These are phyloP conservation scores for Leccinum subfulvum DNA, from an alignment of 1,284 basidiomycete species.

Conservation along the genomic window DNA sequence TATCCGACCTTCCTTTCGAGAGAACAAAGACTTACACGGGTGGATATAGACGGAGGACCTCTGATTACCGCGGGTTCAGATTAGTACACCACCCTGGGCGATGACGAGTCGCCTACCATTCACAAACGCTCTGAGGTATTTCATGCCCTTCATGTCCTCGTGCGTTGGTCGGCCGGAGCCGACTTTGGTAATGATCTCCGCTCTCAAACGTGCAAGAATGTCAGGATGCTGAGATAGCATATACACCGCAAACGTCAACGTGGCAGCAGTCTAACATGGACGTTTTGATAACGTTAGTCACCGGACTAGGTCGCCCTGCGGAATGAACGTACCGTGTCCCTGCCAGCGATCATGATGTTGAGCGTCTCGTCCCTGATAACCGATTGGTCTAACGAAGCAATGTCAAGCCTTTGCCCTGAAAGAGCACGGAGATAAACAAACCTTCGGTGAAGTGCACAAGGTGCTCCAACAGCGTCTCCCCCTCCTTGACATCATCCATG, in stretches of 20 bases:
- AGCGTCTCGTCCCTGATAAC: slow-evolving; percentile 40
- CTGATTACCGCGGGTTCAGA: slow-evolving; percentile 29
- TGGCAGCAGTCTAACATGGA: slow-evolving; percentile 43
- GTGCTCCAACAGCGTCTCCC: slow-evolving; percentile 32
- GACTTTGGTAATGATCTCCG: slow-evolving; percentile 50
- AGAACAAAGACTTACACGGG: slow-evolving; percentile 43
- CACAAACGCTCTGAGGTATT: slow-evolving; percentile 56
- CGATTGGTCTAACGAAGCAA: slow-evolving; percentile 28
- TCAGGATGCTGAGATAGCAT: slow-evolving; percentile 52
- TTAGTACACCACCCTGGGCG: not conserved
- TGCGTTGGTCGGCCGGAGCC: slow-evolving; percentile 47
- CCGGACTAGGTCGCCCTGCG: not conserved
- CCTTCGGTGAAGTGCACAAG: slow-evolving; percentile 32
- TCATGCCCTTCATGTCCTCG: slow-evolving; percentile 54
- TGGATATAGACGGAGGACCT: slow-evolving; percentile 60
- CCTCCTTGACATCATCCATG: slow-evolving; percentile 16
- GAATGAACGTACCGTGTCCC: slow-evolving; percentile 37
- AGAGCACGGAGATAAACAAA: slow-evolving; percentile 5
- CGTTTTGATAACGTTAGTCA: slow-evolving; percentile 7
- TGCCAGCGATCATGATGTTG: slow-evolving; percentile 42
- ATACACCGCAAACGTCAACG: slow-evolving; percentile 54
- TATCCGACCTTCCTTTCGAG: not conserved
- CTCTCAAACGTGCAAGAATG: slow-evolving; percentile 45
- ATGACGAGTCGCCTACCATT: slow-evolving; percentile 42
- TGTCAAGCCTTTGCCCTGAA: not conserved